These are phyloP conservation scores for Filosporella fistucella DNA, from an alignment of 495 filamentous ascomycete species.

Conservation along the genomic window DNA sequence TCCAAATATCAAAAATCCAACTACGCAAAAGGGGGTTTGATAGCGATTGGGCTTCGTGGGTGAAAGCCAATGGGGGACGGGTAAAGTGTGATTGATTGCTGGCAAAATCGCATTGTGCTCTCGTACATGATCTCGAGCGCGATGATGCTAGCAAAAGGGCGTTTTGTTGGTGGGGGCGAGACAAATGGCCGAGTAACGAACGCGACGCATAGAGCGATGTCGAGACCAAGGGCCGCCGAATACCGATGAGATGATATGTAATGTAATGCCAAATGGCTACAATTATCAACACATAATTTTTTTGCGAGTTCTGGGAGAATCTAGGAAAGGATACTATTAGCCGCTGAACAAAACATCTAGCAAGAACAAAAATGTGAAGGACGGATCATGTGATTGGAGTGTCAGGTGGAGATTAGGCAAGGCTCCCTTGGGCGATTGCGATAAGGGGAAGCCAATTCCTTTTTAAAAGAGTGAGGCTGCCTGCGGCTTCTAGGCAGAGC, in stretches of 20 bases:
- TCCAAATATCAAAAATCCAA: no score
- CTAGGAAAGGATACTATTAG: no score
- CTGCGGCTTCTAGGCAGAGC: background rate
- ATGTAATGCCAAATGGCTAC: background rate
- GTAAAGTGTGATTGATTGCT: no score
- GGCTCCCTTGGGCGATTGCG: background rate
- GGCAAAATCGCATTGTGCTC: background rate
- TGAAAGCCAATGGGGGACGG: no score
- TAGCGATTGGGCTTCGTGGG: no score
- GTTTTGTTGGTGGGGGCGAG: background rate
- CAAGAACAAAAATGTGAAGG: no score
- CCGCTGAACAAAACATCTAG: no score
- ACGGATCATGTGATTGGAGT: background rate
- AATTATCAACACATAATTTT: background rate
- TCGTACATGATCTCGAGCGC: slow-evolving; percentile 4
- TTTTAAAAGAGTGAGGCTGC: background rate
- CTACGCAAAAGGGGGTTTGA: no score
- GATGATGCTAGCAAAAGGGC: background rate
- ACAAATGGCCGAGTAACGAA: background rate
- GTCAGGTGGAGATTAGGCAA: background rate
- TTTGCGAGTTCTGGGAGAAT: background rate
- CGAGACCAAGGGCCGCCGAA: background rate
- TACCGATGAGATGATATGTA: background rate
- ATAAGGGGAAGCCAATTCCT: background rate
- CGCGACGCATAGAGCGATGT: background rate